Conservation (phyloP, 192 early-diverging fungal species). For the Backusella mclennaniae region DNA sequence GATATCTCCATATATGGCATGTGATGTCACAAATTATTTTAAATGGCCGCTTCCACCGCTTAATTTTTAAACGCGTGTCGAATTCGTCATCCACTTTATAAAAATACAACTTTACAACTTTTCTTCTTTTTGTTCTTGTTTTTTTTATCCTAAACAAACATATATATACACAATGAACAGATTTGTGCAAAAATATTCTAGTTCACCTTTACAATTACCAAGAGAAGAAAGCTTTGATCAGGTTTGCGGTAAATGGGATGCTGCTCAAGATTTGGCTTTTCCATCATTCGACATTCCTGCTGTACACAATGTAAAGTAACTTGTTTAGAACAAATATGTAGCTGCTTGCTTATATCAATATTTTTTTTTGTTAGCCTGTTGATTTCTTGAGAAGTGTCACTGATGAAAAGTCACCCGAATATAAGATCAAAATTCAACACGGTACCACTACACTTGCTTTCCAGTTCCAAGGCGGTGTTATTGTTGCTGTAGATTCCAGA, state of each 20-base stretch:
- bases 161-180: conserved; percentile 21
- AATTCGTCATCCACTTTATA: conserved; percentile 2
- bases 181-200: conserved; percentile 34
- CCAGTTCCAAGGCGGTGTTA: conserved; percentile 91
- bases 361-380: conserved; percentile 61
- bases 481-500: conserved; percentile 96
- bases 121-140: background rate
- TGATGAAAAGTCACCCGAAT: conserved; percentile 68
- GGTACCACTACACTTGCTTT: conserved; percentile 99
- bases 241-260: conserved; percentile 44
- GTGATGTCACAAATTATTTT: background rate
- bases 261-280: conserved; percentile 48
- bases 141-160: background rate
- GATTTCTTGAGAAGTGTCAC: conserved; percentile 85
- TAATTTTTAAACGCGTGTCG: background rate
- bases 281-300: conserved; percentile 59
- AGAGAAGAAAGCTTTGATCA: conserved; percentile 14
- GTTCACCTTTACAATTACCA: conserved; percentile 24
- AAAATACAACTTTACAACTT: background rate
- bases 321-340: background rate
- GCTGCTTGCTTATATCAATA: background rate
- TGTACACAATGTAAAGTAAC: conserved; percentile 47
- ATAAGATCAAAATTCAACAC: conserved; percentile 88
- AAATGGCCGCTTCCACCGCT: background rate
- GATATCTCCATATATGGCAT: background rate